Base-by-base conservation (phyloP, 352 stramenopile species). In the Globisporangium alternatum region DNA sequence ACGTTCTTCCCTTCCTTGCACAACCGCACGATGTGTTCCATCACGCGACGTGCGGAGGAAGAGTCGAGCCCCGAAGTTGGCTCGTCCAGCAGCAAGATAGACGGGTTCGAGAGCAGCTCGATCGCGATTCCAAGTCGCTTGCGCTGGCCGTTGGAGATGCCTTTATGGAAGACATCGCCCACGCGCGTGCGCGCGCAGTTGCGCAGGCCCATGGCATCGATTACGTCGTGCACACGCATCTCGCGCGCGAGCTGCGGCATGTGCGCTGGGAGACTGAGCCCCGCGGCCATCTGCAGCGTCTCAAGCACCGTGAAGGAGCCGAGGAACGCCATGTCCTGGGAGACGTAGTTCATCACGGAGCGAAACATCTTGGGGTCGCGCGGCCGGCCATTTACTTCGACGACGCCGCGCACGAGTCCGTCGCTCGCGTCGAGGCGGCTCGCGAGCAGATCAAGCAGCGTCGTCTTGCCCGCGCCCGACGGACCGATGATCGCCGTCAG, bases 1-100 rank as follows among this genome's bases (percentile, higher is more conserved):
- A 95, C 74, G 53, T 83, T 94, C 67, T 88, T 88, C 25, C 65
- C 60, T 21, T 93, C 72, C 0, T 71, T 67, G 15, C 81, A 77
- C 2, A 82, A 59, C 33, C 74, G 65, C n/a, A 85, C 65, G 21
- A 93, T 76, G 22, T 83, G 66, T 22, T 93, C 71, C 69, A 98
- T 96, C 8, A 98, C 88, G 47, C 83, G 80, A 21, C 90, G 77
- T 21, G 94, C 91, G 19, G 93, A 89, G 5, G 81, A 92, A 19
- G 87, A 80, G 70, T 98, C 96, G 15, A 98, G 75, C 0, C 92
- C 90, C 15, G 79, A 95, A 0, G 95, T 98, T 2, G 96, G 94
- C 63, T 98, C 96, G 61, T 98, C 95, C 22, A 99, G 73, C 39
- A 99, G 87, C 37, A 99, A 67, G 33, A 99, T 74, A 19, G 95